Evolutionary conservation across 495 filamentous ascomycete species (phyloP), one percentile per base, ranked within the genome.

Genomic region (Aspergillus egyptiacus): DNA sequence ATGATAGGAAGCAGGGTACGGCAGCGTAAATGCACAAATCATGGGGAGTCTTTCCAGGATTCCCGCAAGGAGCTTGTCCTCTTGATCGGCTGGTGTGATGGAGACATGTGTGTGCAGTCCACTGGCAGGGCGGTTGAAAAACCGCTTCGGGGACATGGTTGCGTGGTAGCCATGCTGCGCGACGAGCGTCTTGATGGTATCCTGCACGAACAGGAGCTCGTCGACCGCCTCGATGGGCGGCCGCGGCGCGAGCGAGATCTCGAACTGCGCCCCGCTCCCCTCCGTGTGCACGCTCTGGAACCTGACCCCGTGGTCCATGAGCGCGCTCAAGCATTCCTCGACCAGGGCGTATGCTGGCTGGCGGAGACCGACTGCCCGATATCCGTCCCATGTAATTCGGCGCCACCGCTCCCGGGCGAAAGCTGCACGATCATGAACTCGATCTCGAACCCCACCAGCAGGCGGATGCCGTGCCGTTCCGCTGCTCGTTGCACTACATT

Each of bases 401-500:
- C n/a, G n/a, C n/a, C n/a, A n/a, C n/a, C n/a, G n/a, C n/a, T n/a
- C n/a, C n/a, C n/a, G n/a, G n/a, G n/a, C n/a, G n/a, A n/a, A n/a
- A n/a, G n/a, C n/a, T n/a, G n/a, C n/a, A n/a, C 10, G 31, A 88
- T 78, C 17, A 82, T 65, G 40, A 90, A 80, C 56, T 90, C 85
- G 25, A 86, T 74, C 60, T 90, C 86, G 52, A 87, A 86, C 1
- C 86, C 86, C 10, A 88, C 53, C 8, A 84, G 69, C 44, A 87
- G 78, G 20, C 13, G 17, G 4, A 36, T 14, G 20, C 20, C 8
- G 23, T 42, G 27, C 30, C 18, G 2, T 31, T 31, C 28, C 10
- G 6, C 28, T 10, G 28, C 28, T 10, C 28, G 6, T 6, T 6
- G 28, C 8, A 10, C 28, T 31, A 2, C 28, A 13, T 10, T 13